Percentiles rank a stretch among this genome's conserved stretches.
Conservation (phyloP, 1,284 basidiomycete species). For the Jaminaea rosea region DNA sequence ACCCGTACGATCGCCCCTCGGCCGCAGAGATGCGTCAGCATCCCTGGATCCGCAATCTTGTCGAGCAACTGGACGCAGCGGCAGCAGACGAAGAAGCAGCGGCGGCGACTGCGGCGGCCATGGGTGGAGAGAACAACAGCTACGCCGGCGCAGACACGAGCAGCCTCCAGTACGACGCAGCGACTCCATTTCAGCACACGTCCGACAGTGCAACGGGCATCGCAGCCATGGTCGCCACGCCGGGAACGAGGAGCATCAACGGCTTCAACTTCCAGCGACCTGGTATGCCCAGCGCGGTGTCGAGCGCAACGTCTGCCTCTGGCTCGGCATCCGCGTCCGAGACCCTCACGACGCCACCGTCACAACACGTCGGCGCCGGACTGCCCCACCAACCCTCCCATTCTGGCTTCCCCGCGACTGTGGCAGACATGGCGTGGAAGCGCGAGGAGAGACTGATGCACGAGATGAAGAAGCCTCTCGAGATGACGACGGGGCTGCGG, state of each 20-base stretch:
- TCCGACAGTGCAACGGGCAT: slow-evolving; percentile 7
- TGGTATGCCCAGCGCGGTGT: not conserved
- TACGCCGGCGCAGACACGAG: not conserved
- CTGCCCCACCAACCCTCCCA: not conserved
- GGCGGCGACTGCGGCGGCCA: slow-evolving; percentile 4
- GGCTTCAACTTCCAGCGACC: slow-evolving; percentile 7
- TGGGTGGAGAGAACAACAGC: not conserved
- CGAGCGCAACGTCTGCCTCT: not conserved
- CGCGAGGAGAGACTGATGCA: too few species aligned
- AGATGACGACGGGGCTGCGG: too few species aligned
- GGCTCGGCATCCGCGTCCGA: not conserved
- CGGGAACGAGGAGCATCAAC: slow-evolving; percentile 7
- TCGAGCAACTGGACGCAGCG: slow-evolving; percentile 37
- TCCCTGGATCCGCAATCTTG: slow-evolving; percentile 63
- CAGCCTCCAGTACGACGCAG: not conserved
- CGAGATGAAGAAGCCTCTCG: too few species aligned
- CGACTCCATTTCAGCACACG: not conserved
- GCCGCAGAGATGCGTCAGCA: slow-evolving; percentile 79
- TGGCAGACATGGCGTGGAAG: too few species aligned
- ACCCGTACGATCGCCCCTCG: slow-evolving; percentile 72
- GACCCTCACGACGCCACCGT: not conserved
- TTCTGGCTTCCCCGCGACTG: too few species aligned
- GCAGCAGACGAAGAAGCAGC: slow-evolving; percentile 24
- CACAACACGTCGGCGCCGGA: not conserved
- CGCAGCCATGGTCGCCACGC: slow-evolving; percentile 11